These are phyloP conservation scores for Fusarium transvaalense DNA, from an alignment of 2,329 filamentous ascomycete genomes.

Conservation along the genomic window DNA sequence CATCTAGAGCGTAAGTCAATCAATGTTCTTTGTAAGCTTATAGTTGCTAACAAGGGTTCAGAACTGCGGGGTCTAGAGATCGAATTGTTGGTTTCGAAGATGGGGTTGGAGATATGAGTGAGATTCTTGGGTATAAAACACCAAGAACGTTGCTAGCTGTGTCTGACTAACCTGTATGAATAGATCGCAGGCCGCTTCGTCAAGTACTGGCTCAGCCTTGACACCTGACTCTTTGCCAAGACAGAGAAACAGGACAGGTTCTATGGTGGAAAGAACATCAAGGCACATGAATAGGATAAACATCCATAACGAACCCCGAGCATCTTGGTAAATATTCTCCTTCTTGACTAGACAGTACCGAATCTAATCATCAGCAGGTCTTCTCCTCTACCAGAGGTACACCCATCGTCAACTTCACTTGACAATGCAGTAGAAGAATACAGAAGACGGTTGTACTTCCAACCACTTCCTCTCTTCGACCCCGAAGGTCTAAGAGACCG, in stretches of 20 bases:
- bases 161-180: background rate
- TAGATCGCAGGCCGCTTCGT: conserved; percentile 1
- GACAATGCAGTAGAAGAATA: conserved; percentile 34
- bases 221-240: conserved; percentile 21
- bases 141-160: accelerated
- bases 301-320: background rate
- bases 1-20: conserved; percentile 24
- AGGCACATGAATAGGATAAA: conserved; percentile 7
- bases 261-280: conserved; percentile 3
- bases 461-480: conserved; percentile 39
- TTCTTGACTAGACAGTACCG: accelerated
- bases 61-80: conserved; percentile 2
- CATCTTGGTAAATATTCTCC: background rate
- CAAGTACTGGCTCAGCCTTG: conserved; percentile 21
- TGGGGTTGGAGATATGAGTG: conserved; percentile 18
- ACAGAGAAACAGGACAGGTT: background rate
- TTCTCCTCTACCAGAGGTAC: background rate
- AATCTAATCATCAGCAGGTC: background rate
- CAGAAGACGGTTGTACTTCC: conserved; percentile 36
- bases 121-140: conserved; percentile 13
- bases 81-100: conserved; percentile 4
- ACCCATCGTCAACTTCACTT: conserved; percentile 16
- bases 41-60: background rate
- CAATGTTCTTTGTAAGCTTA: background rate
- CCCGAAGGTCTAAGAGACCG: conserved; percentile 12